Percentiles rank a stretch among this genome's conserved stretches.
These are phyloP conservation scores for Calonectria pseudoturangicola DNA, from an alignment of 2,329 filamentous ascomycete species.

Conservation along the genomic window DNA sequence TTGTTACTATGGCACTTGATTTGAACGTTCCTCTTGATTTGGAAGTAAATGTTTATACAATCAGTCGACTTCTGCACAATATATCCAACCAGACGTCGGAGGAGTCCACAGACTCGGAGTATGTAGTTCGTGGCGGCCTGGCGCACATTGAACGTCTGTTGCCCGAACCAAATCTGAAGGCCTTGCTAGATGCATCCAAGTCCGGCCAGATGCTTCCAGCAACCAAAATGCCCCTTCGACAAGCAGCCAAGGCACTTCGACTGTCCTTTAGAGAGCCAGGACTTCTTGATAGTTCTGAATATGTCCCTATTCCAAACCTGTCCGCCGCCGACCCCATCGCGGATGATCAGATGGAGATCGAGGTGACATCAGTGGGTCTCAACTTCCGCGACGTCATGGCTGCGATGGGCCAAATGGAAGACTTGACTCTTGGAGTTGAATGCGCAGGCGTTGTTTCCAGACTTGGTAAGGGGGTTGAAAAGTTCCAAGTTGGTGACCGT, in stretches of 20 bases:
- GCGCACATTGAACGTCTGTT: not conserved
- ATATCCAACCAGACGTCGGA: not conserved
- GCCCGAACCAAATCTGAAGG: not conserved
- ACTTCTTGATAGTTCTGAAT: not conserved
- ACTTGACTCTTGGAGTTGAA: conserved; percentile 18
- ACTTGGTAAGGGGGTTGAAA: not conserved
- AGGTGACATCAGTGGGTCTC: conserved; percentile 30
- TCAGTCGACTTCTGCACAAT: not conserved
- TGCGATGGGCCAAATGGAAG: conserved; percentile 37
- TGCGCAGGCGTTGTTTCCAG: conserved; percentile 12
- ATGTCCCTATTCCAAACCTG: not conserved
- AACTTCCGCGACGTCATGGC: conserved; percentile 41
- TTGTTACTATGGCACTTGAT: not conserved
- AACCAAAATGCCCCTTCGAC: not conserved
- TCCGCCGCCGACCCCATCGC: conserved; percentile 10
- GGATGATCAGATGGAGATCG: conserved; percentile 30
- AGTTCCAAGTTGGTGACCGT: not conserved
- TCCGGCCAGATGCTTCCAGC: not conserved
- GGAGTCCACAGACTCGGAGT: conserved; percentile 1
- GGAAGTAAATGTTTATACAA: not conserved
- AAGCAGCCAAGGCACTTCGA: not conserved
- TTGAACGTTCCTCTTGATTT: not conserved
- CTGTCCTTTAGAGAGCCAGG: not conserved
- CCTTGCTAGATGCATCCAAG: conserved; percentile 4
- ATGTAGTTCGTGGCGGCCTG: conserved; percentile 8